Conservation (phyloP, 1,139 yeast genomes). For the Scheffersomyces segobiensis region DNA sequence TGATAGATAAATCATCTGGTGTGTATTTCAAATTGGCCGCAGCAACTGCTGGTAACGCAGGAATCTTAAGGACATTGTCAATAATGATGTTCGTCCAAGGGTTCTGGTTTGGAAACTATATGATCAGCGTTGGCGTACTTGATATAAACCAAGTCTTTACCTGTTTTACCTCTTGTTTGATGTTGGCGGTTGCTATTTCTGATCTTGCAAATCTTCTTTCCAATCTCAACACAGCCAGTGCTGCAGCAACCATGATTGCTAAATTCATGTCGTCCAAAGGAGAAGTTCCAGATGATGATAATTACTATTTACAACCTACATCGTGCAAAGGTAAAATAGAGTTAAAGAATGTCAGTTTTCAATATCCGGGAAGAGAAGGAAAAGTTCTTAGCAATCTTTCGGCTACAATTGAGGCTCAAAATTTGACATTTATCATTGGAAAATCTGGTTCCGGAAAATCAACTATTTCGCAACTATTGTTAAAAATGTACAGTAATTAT, state of each 20-base stretch:
- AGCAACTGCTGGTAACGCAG: slow-evolving; percentile 57
- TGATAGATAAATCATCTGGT: slow-evolving; percentile 44
- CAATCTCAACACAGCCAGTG: slow-evolving; percentile 60
- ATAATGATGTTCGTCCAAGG: slow-evolving; percentile 85
- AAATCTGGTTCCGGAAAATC: slow-evolving; percentile 93
- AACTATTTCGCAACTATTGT: slow-evolving; percentile 63
- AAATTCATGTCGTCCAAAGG: slow-evolving; percentile 15
- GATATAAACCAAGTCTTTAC: slow-evolving; percentile 69
- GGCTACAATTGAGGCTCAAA: slow-evolving; percentile 45
- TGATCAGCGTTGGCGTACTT: slow-evolving; percentile 54
- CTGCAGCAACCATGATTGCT: slow-evolving; percentile 50
- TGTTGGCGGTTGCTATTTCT: slow-evolving; percentile 61
- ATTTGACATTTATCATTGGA: slow-evolving; percentile 70
- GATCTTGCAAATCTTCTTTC: slow-evolving; percentile 54
- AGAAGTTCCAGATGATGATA: slow-evolving; percentile 2
- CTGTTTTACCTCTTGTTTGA: slow-evolving; percentile 77
- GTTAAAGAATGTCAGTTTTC: slow-evolving; percentile 56
- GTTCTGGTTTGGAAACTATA: slow-evolving; percentile 80
- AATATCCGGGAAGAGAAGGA: slow-evolving; percentile 58
- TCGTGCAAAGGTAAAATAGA: slow-evolving; percentile 44
- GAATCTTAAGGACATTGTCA: slow-evolving; percentile 56
- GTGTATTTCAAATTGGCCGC: slow-evolving; percentile 50
- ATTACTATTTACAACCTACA: slow-evolving; percentile 22
- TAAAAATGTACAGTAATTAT: slow-evolving; percentile 53
- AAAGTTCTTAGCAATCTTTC: slow-evolving; percentile 47